phyloP scores from a whole-genome alignment of 805 yeast species.

The Sporopachydermia quercuum region DNA sequence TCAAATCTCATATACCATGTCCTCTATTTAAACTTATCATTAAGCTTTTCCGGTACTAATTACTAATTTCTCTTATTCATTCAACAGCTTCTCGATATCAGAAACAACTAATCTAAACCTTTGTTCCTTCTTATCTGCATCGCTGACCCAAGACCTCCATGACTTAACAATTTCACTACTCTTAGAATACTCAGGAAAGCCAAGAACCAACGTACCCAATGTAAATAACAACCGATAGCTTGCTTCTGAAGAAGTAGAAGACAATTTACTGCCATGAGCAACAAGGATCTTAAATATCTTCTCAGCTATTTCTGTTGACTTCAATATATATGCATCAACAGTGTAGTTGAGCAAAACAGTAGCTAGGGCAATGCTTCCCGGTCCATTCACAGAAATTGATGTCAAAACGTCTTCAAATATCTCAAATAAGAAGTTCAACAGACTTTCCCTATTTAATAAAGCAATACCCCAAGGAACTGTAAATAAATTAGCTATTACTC shows the following conservation, averaged over 20 bases:
- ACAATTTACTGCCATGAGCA: constrained; percentile 16
- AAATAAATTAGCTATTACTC: constrained; percentile 43
- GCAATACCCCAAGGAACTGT: constrained; percentile 11
- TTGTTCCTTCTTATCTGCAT: not conserved
- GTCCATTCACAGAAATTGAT: constrained; percentile 4
- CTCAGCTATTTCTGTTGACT: constrained; percentile 18
- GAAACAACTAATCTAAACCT: not conserved
- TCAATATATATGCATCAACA: constrained; percentile 18
- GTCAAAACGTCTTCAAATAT: constrained; percentile 6
- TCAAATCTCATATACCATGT: too few relatives aligned
- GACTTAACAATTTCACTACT: not conserved
- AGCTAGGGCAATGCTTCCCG: constrained; percentile 26
- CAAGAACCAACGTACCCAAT: constrained; percentile 38
- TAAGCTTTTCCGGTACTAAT: too few relatives aligned
- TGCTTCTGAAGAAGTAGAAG: constrained; percentile 39
- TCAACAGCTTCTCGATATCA: not conserved
- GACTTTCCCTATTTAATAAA: constrained; percentile 4
- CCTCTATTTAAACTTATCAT: too few relatives aligned
- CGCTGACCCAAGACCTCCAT: not conserved
- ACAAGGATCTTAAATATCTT: constrained; percentile 17
- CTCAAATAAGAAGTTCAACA: constrained; percentile 2
- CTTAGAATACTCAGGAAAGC: too few relatives aligned
- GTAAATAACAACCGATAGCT: constrained; percentile 50
- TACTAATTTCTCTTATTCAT: too few relatives aligned
- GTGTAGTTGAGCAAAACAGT: constrained; percentile 37